Evolutionary conservation across 352 stramenopile species (phyloP), one percentile per base, ranked within the genome.

Genomic region (Phytopythium aichiense): DNA sequence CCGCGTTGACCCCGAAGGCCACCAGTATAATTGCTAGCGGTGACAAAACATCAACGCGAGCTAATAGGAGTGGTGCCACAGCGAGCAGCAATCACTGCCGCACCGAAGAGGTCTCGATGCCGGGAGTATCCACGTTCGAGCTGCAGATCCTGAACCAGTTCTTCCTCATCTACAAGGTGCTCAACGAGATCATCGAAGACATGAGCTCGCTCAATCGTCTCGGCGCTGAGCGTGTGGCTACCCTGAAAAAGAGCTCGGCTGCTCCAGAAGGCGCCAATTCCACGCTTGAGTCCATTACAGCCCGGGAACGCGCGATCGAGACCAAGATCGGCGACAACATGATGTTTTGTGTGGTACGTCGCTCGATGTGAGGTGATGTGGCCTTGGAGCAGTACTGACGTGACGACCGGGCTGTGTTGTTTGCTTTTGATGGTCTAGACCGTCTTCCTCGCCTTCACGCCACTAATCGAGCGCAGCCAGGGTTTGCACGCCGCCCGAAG

Each of bases 141-240:
- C 46, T 79, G n/a, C 63, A 81, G 48, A 66, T 73, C 22, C 67
- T 79, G 38, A 77, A 79, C 50, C 64, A 79, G 4, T 84, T 84
- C 54, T 67, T 84, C 28, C 56, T 81, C 22, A 64, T 81, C 48
- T 64, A 70, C 25, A 75, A 84, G 42, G 72, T 79, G 11, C 68
- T 81, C 9, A 61, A 74, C 61, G 64, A 79, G 31, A 68, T 73
- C 13, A 71, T 84, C 38, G 74, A 84, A 33, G 75, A 84, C 46
- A 63, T 84, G 51, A 76, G 75, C 60, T 55, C 74, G 5, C 62
- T 84, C 42, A 84, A 73, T 49, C 67, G 61, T 4, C 42, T 79
- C 5, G 75, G 75, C 7, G 62, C 74, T 1, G 60, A 75, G 35
- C 69, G 70, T 12, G 58, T 73, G 5, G 16, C 23, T 2, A 13